A percentile compares a stretch with the other conserved stretches of the same genome.
Evolutionary conservation across 345 rosid genomes (phyloP).

Genomic region (Passiflora organensis): DNA sequence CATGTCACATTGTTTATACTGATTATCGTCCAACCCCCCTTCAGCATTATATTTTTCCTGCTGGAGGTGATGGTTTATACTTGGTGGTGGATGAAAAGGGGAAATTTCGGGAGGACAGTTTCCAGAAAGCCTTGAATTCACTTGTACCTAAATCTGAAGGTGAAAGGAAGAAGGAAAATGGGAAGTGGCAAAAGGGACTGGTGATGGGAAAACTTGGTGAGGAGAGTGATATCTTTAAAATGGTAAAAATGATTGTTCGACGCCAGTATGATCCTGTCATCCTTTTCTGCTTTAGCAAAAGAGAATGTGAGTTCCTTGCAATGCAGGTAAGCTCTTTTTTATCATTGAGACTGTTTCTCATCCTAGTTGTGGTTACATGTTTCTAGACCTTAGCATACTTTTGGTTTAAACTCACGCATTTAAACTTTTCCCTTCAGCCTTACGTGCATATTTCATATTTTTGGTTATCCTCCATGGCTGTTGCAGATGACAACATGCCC

Average conservation of each 20-base stretch:
- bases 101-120: slow-evolving; percentile 88
- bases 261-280: slow-evolving; percentile 97
- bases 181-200: slow-evolving; percentile 69
- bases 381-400: too few relatives aligned
- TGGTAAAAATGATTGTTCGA: slow-evolving; percentile 95
- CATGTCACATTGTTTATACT: slow-evolving; percentile 96
- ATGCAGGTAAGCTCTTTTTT: slow-evolving; percentile 68
- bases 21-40: slow-evolving; percentile 99
- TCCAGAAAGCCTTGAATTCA: slow-evolving; percentile 88
- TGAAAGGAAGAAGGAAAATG: slow-evolving; percentile 71
- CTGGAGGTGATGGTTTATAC: slow-evolving; percentile 89
- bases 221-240: slow-evolving; percentile 93
- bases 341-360: not conserved
- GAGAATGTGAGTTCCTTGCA: slow-evolving; percentile 95
- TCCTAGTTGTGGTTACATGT: too few relatives aligned
- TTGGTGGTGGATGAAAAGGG: slow-evolving; percentile 92
- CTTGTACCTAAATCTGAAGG: slow-evolving; percentile 64
- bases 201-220: slow-evolving; percentile 73
- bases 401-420: too few relatives aligned
- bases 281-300: slow-evolving; percentile 95
- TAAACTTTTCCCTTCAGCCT: too few relatives aligned
- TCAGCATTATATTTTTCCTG: slow-evolving; percentile 91
- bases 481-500: too few relatives aligned
- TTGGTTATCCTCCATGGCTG: too few relatives aligned
- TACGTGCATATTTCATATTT: too few relatives aligned